Conservation (phyloP, 2,329 filamentous ascomycete species). For the Aspergillus awamori region DNA sequence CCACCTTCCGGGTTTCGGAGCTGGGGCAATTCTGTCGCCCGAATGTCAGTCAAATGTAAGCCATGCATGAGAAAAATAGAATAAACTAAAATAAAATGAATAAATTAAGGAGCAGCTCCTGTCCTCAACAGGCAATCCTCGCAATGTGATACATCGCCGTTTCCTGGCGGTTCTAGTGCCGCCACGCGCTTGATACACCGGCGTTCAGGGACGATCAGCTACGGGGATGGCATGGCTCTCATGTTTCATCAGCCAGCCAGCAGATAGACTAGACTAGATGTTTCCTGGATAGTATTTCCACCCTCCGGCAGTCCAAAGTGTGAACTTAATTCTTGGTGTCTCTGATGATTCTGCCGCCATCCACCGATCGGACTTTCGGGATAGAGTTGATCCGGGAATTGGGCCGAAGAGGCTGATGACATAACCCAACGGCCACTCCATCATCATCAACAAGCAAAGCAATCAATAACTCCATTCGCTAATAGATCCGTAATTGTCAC, state of each 20-base stretch:
- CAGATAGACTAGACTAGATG: not conserved
- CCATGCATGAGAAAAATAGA: not conserved
- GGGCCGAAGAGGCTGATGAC: not conserved
- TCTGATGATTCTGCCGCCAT: no score
- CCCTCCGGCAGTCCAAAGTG: no score
- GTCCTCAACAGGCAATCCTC: not conserved
- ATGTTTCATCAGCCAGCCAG: not conserved
- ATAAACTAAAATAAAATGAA: no score
- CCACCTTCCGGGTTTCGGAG: no score
- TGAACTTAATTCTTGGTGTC: no score
- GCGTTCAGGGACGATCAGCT: not conserved
- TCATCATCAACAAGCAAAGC: conserved; percentile 52
- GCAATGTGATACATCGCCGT: not conserved
- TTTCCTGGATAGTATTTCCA: no score
- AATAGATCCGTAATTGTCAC: no score
- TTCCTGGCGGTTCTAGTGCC: not conserved
- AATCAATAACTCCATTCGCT: conserved; percentile 50
- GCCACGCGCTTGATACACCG: not conserved
- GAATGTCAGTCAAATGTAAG: no score
- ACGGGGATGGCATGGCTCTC: not conserved
- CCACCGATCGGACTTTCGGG: not conserved
- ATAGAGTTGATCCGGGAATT: not conserved
- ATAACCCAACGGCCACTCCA: conserved; percentile 71
- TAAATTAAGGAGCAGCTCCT: not conserved
- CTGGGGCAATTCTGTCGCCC: no score